phyloP scores from a whole-genome alignment of 2,329 filamentous ascomycete species.

The Cyphellophora europaea region DNA sequence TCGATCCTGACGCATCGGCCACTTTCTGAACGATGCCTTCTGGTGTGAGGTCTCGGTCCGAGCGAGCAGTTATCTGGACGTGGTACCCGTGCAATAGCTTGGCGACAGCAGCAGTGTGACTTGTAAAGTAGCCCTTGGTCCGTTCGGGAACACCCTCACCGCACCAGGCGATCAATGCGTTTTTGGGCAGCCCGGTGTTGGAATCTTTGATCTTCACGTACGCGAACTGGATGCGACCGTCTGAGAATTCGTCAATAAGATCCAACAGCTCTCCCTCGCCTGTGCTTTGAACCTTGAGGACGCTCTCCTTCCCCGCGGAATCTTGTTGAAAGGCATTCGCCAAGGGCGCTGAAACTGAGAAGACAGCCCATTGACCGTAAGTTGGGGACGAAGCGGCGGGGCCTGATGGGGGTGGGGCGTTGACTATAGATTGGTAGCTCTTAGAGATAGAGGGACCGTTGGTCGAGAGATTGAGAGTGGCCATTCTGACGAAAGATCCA shows the following conservation, averaged over 20 bases:
- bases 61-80: constrained; percentile 91
- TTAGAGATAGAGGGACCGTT: constrained; percentile 72
- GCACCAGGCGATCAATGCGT: constrained; percentile 90
- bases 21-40: constrained; percentile 89
- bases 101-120: constrained; percentile 78
- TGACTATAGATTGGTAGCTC: constrained; percentile 62
- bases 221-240: constrained; percentile 92
- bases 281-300: constrained; percentile 86
- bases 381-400: constrained; percentile 61
- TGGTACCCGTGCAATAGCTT: constrained; percentile 96
- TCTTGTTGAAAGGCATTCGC: constrained; percentile 85
- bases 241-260: constrained; percentile 89
- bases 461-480: constrained; percentile 68
- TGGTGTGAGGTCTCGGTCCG: constrained; percentile 77
- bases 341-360: constrained; percentile 84
- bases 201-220: constrained; percentile 95
- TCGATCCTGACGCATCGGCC: constrained; percentile 84
- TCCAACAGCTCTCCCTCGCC: constrained; percentile 89
- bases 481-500: constrained; percentile 47
- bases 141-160: constrained; percentile 96
- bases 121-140: constrained; percentile 97
- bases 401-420: constrained; percentile 48
- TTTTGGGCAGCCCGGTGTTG: constrained; percentile 82
- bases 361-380: constrained; percentile 86
- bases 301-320: constrained; percentile 75